Conservation (phyloP, 148 eudicot genomes). For the Rhododendron henanense region DNA sequence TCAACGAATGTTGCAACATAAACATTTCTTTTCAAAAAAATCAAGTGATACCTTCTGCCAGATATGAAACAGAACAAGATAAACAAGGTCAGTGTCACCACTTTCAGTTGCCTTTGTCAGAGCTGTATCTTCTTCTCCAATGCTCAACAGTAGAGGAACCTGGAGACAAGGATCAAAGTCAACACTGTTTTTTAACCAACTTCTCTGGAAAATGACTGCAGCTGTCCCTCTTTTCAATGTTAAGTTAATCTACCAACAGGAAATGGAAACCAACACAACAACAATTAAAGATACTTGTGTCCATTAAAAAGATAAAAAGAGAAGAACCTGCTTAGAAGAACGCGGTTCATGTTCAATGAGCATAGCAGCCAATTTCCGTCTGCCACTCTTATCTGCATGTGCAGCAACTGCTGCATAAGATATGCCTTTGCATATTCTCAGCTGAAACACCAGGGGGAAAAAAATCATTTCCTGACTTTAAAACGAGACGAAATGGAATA, state of each 20-base stretch:
- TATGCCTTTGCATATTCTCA: conserved; percentile 84
- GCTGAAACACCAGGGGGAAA: conserved; percentile 51
- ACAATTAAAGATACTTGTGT: not conserved
- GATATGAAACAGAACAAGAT: too few species aligned
- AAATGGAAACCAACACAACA: conserved; percentile 9
- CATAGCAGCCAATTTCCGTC: conserved; percentile 92
- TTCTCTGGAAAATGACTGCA: not conserved
- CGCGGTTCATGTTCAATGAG: conserved; percentile 96
- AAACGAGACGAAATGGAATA: not conserved
- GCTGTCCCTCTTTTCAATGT: not conserved
- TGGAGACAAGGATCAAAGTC: conserved; percentile 21
- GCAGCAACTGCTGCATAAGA: conserved; percentile 98
- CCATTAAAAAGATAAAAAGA: not conserved
- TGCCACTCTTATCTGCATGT: conserved; percentile 89
- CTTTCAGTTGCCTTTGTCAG: conserved; percentile 69
- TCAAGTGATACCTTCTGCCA: not conserved
- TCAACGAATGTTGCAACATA: too few species aligned
- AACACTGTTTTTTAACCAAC: not conserved
- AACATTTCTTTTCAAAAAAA: not conserved
- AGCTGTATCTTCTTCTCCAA: conserved; percentile 93
- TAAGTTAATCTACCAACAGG: not conserved
- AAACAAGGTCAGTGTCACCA: too few species aligned
- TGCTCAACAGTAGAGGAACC: conserved; percentile 93
- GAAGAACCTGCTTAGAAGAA: conserved; percentile 79
- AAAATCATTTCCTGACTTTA: conserved; percentile 1